Percentiles rank a stretch among this genome's conserved stretches.
Conservation (phyloP, 164 flowering plant genomes). For the grape (Vitis vinifera) region ASM3070453v1 NC_081818.1:5747001-5747500, state of each 20-base stretch:
- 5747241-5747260: neutral
- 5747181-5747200: neutral
- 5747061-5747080: slow-evolving; percentile 35
- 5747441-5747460: no score
- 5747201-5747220: neutral
- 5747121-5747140: neutral
- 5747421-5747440: no score
- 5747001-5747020: slow-evolving; percentile 6
- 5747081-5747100: slow-evolving; percentile 43
- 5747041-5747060: slow-evolving; percentile 64
- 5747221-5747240: neutral
- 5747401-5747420: no score
- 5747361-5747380: no score
- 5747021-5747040: slow-evolving; percentile 66
- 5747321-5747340: neutral
- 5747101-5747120: slow-evolving; percentile 34
- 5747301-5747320: neutral
- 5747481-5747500: no score
- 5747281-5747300: neutral
- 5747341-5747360: neutral
- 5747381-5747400: no score
- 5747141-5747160: neutral
- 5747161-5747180: neutral
- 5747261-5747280: neutral
- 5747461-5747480: no score